Evolutionary conservation across 108 stramenopile species (phyloP).

Genomic region (Fragilariopsis cylindrus): DNA sequence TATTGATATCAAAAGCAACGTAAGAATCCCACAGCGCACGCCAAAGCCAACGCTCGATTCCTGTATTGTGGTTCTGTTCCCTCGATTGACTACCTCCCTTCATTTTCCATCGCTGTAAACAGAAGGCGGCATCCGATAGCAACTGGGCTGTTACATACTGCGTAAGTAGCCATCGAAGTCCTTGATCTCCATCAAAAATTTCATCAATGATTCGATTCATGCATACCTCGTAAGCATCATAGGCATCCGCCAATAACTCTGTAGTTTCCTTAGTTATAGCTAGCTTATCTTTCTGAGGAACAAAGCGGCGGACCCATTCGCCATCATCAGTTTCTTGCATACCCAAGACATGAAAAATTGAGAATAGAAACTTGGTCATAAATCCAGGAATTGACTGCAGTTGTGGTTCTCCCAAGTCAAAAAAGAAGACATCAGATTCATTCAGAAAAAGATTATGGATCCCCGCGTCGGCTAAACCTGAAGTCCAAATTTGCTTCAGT

Average conservation of each 20-base stretch:
- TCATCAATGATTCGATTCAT: constrained; percentile 59
- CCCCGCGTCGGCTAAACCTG: constrained; percentile 80
- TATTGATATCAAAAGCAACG: constrained; percentile 53
- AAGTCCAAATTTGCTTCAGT: constrained; percentile 70
- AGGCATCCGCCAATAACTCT: constrained; percentile 52
- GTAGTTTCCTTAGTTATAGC: constrained; percentile 51
- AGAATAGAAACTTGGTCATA: constrained; percentile 73
- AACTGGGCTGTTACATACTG: constrained; percentile 69
- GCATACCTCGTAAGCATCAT: constrained; percentile 60
- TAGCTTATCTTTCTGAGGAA: constrained; percentile 44
- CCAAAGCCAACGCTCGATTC: constrained; percentile 70
- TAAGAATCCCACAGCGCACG: constrained; percentile 65
- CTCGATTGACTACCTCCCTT: constrained; percentile 65
- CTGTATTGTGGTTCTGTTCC: constrained; percentile 46
- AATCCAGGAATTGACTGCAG: constrained; percentile 71
- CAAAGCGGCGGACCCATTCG: constrained; percentile 72
- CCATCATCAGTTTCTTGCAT: constrained; percentile 64
- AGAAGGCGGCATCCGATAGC: constrained; percentile 68
- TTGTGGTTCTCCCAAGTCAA: constrained; percentile 73
- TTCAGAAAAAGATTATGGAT: constrained; percentile 76
- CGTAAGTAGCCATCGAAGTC: constrained; percentile 57
- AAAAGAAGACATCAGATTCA: constrained; percentile 54
- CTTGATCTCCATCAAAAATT: constrained; percentile 63
- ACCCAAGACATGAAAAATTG: constrained; percentile 74
- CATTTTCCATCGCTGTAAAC: constrained; percentile 65